Conservation (phyloP, 1,284 basidiomycete species). For the Sporisorium scitamineum region DNA sequence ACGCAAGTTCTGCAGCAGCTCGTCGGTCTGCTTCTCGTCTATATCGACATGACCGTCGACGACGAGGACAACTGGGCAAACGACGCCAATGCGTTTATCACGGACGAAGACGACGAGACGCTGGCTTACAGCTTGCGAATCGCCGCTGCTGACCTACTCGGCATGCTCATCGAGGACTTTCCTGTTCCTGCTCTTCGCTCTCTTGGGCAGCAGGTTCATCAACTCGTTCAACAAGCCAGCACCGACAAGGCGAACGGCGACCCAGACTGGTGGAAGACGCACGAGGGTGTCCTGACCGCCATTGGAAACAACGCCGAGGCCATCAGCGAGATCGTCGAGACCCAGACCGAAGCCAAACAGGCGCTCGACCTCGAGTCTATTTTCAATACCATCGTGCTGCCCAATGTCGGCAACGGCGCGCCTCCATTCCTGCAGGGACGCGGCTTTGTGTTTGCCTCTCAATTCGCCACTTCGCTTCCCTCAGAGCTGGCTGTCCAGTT, state of each 20-base stretch:
- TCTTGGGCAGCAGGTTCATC: conserved; percentile 48
- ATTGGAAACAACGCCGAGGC: conserved; percentile 86
- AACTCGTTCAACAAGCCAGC: conserved; percentile 74
- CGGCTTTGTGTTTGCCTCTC: conserved; percentile 92
- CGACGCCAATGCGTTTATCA: conserved; percentile 90
- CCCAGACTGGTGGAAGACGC: conserved; percentile 77
- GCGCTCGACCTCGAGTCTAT: conserved; percentile 79
- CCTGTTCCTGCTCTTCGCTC: conserved; percentile 75
- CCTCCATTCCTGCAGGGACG: conserved; percentile 90
- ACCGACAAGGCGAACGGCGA: conserved; percentile 61
- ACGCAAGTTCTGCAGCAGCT: conserved; percentile 73
- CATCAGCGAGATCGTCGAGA: conserved; percentile 81
- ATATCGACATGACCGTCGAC: conserved; percentile 87
- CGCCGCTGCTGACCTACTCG: conserved; percentile 84
- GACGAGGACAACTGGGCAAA: conserved; percentile 93
- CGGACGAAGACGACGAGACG: conserved; percentile 93
- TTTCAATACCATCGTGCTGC: conserved; percentile 82
- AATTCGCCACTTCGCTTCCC: conserved; percentile 83
- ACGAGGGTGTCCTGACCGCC: conserved; percentile 85
- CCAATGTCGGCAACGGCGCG: conserved; percentile 77
- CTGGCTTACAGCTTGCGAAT: conserved; percentile 84
- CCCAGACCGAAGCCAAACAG: conserved; percentile 69
- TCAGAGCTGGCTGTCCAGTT: conserved; percentile 75
- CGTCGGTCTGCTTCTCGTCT: conserved; percentile 77
- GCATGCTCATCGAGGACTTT: conserved; percentile 80